Evolutionary conservation across 31 red algal genomes (phyloP), one percentile per base, ranked within the genome.

Genomic region (Odonthalia washingtoniensis): DNA sequence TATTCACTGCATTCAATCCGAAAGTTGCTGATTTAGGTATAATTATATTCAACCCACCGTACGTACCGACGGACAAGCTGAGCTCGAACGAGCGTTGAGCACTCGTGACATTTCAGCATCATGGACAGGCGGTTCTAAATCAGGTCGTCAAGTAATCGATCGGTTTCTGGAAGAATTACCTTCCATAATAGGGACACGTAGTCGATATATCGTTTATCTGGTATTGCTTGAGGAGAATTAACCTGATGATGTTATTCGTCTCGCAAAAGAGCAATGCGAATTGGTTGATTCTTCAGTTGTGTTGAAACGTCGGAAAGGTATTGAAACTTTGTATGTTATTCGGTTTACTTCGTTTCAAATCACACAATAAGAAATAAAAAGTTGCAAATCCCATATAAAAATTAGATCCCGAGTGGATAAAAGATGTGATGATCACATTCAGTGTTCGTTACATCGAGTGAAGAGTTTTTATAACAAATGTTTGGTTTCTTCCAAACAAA

Each of bases 1-100:
- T 95, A 32, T 88, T 95, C 74, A 72, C 70, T 2, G 74, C 81
- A 2, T 92, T 90, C 68, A 65, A 74, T 72, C 80, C 84, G 0
- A 38, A 33, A 2, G 6, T 85, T 37, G 49, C 49, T 57, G 34
- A 75, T 32, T 90, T 92, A 57, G 95, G 93, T 38, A 40, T 96
- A 39, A 87, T 96, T 46, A 81, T 96, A 37, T 96, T 96, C 73
- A 96, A 96, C 61, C 95, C 95, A 40, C 95, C 95, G 1, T 96
- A 96, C 63, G 95, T 96, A 39, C 90, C 95, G 3, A 96, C 95
- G 3, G 89, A 89, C 53, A 35, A 82, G 53, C 78, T 40, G 95
- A 96, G 67, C 53, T 93, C 24, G 53, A 78, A 63, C 89, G 80
- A 39, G 90, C 95, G 0, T 39, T 93, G 37, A 60, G 36, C n/a